These are phyloP conservation scores for Chenopodium quinoa DNA, from an alignment of 148 eudicot genomes.

Conservation along the genomic window DNA sequence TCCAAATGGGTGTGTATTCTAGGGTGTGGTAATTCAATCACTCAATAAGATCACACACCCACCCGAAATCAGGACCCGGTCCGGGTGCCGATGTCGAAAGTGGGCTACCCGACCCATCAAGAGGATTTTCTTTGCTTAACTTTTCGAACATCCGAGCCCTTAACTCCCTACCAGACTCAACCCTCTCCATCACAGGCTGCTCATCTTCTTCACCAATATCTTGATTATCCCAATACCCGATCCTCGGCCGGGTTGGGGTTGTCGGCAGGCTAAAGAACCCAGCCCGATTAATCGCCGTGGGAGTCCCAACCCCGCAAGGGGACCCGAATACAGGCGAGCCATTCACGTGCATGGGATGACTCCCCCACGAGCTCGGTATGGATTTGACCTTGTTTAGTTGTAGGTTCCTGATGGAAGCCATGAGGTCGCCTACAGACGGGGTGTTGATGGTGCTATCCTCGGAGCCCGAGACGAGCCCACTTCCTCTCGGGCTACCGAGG, in stretches of 20 bases:
- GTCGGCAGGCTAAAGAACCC: conserved; percentile 58
- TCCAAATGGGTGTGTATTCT: not conserved
- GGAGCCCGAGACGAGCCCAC: conserved; percentile 26
- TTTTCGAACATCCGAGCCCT: conserved; percentile 74
- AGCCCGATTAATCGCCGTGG: conserved; percentile 26
- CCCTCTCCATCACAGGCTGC: conserved; percentile 65
- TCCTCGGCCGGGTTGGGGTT: conserved; percentile 51
- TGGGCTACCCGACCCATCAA: conserved; percentile 39
- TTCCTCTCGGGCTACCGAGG: conserved; percentile 33
- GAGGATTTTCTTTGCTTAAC: conserved; percentile 66
- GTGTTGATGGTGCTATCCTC: conserved; percentile 27
- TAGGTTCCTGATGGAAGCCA: conserved; percentile 50
- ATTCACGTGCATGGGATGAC: not conserved
- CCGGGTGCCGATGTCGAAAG: not conserved
- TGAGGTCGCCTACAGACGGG: conserved; percentile 39
- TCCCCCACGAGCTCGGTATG: conserved; percentile 38
- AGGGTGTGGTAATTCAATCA: conserved; percentile 6
- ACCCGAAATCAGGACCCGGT: conserved; percentile 65
- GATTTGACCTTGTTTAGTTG: conserved; percentile 62
- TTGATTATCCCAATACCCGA: conserved; percentile 38
- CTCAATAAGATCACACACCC: conserved; percentile 73
- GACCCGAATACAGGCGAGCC: conserved; percentile 36
- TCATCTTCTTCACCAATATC: conserved; percentile 35
- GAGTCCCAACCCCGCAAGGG: conserved; percentile 22
- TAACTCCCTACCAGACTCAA: conserved; percentile 67